Percentiles rank a stretch among this genome's conserved stretches.
These are phyloP conservation scores for Trypanosoma vivax DNA, from an alignment of 208 protist species.

Conservation along the genomic window DNA sequence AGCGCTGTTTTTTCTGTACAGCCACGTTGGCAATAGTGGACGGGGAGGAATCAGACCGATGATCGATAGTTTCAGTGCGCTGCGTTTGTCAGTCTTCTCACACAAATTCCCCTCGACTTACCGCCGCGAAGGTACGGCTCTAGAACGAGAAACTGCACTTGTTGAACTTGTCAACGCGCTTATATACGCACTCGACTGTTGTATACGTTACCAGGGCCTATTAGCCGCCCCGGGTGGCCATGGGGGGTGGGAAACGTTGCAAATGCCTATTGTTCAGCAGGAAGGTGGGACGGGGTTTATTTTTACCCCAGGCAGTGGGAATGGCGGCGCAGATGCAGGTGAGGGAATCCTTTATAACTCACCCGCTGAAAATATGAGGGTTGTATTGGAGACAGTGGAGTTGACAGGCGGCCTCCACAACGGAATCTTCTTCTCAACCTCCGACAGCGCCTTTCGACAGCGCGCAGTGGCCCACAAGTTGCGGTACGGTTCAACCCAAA, in stretches of 20 bases:
- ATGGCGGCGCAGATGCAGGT: too few species aligned
- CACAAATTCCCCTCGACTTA: neutral
- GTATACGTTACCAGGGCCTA: neutral
- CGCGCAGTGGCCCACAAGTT: neutral
- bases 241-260: too few species aligned
- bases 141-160: conserved; percentile 9
- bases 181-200: conserved; percentile 11
- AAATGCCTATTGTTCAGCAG: neutral
- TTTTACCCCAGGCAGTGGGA: neutral
- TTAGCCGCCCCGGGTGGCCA: too few species aligned
- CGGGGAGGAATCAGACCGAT: neutral
- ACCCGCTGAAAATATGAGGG: neutral
- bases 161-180: conserved; percentile 9
- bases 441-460: neutral
- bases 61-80: conserved; percentile 8
- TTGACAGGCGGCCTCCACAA: neutral
- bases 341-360: too few species aligned
- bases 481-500: conserved; percentile 27
- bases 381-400: neutral
- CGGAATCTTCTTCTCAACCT: conserved; percentile 8
- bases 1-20: conserved; percentile 14
- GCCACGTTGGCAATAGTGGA: neutral
- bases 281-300: neutral
- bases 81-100: conserved; percentile 9
- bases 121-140: conserved; percentile 9